Base-by-base conservation (phyloP, 208 protist genomes). In the Leishmania turanica region DNA sequence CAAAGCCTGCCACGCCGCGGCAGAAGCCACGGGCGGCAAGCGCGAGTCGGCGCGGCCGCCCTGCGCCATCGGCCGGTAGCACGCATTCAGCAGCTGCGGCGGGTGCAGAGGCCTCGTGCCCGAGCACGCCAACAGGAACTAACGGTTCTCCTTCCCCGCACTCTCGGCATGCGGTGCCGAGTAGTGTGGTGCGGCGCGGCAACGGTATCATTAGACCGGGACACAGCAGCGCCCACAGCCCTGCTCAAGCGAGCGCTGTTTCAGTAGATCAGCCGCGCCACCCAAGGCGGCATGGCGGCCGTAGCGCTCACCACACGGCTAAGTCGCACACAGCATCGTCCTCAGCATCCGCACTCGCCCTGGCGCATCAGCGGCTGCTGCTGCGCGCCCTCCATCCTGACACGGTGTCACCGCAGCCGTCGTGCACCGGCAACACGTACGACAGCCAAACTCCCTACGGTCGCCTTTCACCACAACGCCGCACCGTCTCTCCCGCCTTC, bases 391-490 rank as follows among this genome's bases (percentile, higher is more conserved):
- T 80, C 4, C 85, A 86, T 56, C 81, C 85, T 11, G 74, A 78
- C 85, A 88, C 78, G 6, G 78, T 86, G 15, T 66, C 78, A 40
- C 74, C 45, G 21, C 62, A 62, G n/a, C 45, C 49, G 54, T 58
- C 68, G 60, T 66, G 53, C 15, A 77, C 68, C 1, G 27, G 51
- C 15, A 89, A 72, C 78, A 78, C 70, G 24, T 87, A 87, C 53
- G 82, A 82, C 51, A 13, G 42, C 34, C 49, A 75, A 40, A 87
- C 82, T 4, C 78, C 82, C 15, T 89, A 87, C 56, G 82, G 74
- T 21, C 77, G 71, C 34, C 75, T 89, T 24, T 68, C 75, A 40
- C 78, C 82, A 15, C 79, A 74, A 19, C 76, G 77, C 56, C 77
- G 79, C 24, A 60, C 70, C 24, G 51, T 78, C 13, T 80, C 84